A percentile compares a stretch with the other conserved stretches of the same genome.
phyloP scores from a whole-genome alignment of 352 stramenopile genomes.

The Globisporangium sylvaticum region DNA sequence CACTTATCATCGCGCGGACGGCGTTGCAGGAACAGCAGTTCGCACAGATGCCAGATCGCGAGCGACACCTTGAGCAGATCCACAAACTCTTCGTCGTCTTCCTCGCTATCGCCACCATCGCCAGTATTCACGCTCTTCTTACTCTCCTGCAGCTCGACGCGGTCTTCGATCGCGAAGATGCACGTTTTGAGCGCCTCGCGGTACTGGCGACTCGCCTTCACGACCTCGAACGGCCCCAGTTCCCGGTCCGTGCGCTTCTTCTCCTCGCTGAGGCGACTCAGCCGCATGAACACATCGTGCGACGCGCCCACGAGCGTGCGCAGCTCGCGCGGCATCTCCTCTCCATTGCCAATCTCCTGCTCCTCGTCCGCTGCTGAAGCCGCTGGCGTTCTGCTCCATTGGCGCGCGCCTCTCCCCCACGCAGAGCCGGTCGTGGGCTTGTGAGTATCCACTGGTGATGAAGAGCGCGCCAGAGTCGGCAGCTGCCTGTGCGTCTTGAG shows the following conservation, averaged over 20 bases:
- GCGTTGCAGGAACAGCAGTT: slow-evolving; percentile 66
- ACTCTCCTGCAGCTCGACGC: slow-evolving; percentile 23
- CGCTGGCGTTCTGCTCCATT: slow-evolving; percentile 25
- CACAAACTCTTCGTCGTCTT: slow-evolving; percentile 47
- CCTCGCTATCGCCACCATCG: not conserved
- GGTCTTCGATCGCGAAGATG: slow-evolving; percentile 65
- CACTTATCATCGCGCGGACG: slow-evolving; percentile 45
- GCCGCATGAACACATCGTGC: slow-evolving; percentile 51
- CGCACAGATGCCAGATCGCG: slow-evolving; percentile 74
- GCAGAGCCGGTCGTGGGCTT: slow-evolving; percentile 29
- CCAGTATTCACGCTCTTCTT: not conserved
- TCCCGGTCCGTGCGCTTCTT: slow-evolving; percentile 15
- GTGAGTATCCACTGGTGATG: not conserved
- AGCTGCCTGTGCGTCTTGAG: slow-evolving; percentile 14
- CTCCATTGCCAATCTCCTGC: slow-evolving; percentile 12
- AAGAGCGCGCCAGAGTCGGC: not conserved
- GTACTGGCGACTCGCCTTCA: slow-evolving; percentile 64
- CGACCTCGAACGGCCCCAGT: slow-evolving; percentile 27
- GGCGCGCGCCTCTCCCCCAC: slow-evolving; percentile 49
- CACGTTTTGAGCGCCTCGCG: slow-evolving; percentile 61
- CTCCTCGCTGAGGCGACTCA: slow-evolving; percentile 18
- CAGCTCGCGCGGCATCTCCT: slow-evolving; percentile 52
- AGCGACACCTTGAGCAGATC: slow-evolving; percentile 77
- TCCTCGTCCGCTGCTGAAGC: not conserved
- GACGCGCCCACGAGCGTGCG: slow-evolving; percentile 53